These are phyloP conservation scores for Leptosphaerulina australis DNA, from an alignment of 2,329 filamentous ascomycete genomes.

Conservation along the genomic window DNA sequence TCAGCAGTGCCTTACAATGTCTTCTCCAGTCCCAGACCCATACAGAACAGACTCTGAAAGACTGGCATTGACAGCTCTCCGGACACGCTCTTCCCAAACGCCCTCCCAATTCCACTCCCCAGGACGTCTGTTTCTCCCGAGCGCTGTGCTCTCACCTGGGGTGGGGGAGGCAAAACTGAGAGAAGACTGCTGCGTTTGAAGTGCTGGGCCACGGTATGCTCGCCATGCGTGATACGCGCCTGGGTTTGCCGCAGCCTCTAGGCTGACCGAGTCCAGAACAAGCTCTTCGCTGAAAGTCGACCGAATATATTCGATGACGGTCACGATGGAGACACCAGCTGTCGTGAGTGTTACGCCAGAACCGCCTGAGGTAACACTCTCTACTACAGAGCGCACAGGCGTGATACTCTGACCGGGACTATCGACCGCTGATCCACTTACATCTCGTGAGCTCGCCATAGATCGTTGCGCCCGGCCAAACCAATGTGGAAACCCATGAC, in stretches of 20 bases:
- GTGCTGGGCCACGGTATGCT: slow-evolving; percentile 64
- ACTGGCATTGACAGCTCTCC: slow-evolving; percentile 76
- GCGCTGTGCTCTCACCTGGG: slow-evolving; percentile 28
- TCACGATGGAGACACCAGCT: slow-evolving; percentile 46
- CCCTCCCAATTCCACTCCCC: slow-evolving; percentile 98
- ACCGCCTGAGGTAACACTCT: slow-evolving; percentile 16
- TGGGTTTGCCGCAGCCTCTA: slow-evolving; percentile 84
- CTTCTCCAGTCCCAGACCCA: slow-evolving; percentile 68
- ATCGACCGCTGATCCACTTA: slow-evolving; percentile 37
- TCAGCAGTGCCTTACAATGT: slow-evolving; percentile 63
- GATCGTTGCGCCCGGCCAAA: slow-evolving; percentile 61
- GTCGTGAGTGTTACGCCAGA: slow-evolving; percentile 5
- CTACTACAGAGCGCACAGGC: slow-evolving; percentile 21
- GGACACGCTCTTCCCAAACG: slow-evolving; percentile 90
- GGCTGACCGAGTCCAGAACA: slow-evolving; percentile 77
- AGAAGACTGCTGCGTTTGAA: slow-evolving; percentile 31
- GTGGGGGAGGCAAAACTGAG: slow-evolving; percentile 35
- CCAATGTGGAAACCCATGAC: slow-evolving; percentile 91
- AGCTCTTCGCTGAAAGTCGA: slow-evolving; percentile 79
- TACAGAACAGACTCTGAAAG: slow-evolving; percentile 80
- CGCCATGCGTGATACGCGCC: slow-evolving; percentile 96
- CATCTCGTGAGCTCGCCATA: slow-evolving; percentile 40
- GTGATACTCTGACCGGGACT: slow-evolving; percentile 29
- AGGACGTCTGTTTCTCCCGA: slow-evolving; percentile 64
- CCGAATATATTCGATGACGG: slow-evolving; percentile 79